Evolutionary conservation across 2,329 filamentous ascomycete genomes (phyloP).

Genomic region (Ascochyta viciae-villosae): DNA sequence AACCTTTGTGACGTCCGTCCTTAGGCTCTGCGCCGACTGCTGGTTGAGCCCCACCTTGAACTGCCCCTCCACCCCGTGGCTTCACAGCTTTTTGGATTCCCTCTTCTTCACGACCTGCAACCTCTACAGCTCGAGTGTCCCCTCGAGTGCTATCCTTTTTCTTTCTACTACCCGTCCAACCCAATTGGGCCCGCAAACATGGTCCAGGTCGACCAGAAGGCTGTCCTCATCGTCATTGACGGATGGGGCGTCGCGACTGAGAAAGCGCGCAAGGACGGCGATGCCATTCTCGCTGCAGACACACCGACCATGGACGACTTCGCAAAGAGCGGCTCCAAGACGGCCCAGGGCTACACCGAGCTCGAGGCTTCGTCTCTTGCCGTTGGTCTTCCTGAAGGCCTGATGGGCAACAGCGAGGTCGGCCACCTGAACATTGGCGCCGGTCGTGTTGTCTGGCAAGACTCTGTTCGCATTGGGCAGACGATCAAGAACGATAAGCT

Average conservation of each 20-base stretch:
- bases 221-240: conserved; percentile 91
- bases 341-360: conserved; percentile 83
- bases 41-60: conserved; percentile 26
- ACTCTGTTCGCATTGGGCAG: conserved; percentile 90
- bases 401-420: conserved; percentile 99
- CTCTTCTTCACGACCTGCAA: conserved; percentile 3
- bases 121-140: conserved; percentile 3
- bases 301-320: conserved; percentile 96
- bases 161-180: conserved; percentile 5
- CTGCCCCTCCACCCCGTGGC: conserved; percentile 36
- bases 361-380: conserved; percentile 96
- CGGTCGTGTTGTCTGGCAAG: conserved; percentile 97
- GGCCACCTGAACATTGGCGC: conserved; percentile 98
- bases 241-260: conserved; percentile 92
- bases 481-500: conserved; percentile 86
- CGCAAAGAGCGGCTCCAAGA: conserved; percentile 68
- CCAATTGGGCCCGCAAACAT: conserved; percentile 55
- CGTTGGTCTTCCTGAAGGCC: conserved; percentile 91
- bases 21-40: conserved; percentile 20
- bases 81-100: conserved; percentile 15
- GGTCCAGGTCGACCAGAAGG: conserved; percentile 73
- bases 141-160: conserved; percentile 6
- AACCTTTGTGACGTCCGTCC: conserved; percentile 30
- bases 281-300: conserved; percentile 92
- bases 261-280: conserved; percentile 83